Conservation (phyloP, 257 asterid species). For the Cruciata laevipes region DNA sequence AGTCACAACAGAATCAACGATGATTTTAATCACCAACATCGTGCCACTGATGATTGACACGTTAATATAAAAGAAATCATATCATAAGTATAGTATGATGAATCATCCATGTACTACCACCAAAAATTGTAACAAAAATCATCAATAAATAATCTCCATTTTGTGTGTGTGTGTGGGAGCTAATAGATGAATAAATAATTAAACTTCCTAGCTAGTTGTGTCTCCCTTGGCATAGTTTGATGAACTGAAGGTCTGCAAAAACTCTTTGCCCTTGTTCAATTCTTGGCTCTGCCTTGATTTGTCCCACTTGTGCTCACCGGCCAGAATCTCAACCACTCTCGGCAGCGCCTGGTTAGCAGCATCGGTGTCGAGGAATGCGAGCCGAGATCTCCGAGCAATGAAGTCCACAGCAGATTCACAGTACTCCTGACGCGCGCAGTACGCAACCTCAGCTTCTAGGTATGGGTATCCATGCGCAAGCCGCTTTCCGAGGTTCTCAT, state of each 20-base stretch:
- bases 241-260: constrained; percentile 86
- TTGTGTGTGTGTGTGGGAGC: too few relatives aligned
- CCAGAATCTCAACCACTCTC: constrained; percentile 64
- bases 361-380: constrained; percentile 93
- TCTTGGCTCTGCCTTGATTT: constrained; percentile 69
- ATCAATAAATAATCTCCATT: too few relatives aligned
- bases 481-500: constrained; percentile 87
- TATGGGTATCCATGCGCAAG: constrained; percentile 97
- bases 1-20: too few relatives aligned
- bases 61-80: too few relatives aligned
- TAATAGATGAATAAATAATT: too few relatives aligned
- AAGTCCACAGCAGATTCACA: constrained; percentile 93
- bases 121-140: too few relatives aligned
- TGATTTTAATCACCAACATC: too few relatives aligned
- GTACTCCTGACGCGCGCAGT: constrained; percentile 89
- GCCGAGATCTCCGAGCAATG: constrained; percentile 90
- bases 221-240: constrained; percentile 51
- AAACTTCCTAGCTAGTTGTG: too few relatives aligned
- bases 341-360: constrained; percentile 86
- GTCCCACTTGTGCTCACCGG: constrained; percentile 88
- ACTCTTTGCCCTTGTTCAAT: constrained; percentile 45
- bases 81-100: too few relatives aligned
- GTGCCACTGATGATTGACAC: too few relatives aligned
- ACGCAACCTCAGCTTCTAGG: constrained; percentile 95
- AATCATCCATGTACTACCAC: too few relatives aligned